These are phyloP conservation scores for Oryza meridionalis DNA, from an alignment of 176 grass and related monocot species.

Conservation along the genomic window DNA sequence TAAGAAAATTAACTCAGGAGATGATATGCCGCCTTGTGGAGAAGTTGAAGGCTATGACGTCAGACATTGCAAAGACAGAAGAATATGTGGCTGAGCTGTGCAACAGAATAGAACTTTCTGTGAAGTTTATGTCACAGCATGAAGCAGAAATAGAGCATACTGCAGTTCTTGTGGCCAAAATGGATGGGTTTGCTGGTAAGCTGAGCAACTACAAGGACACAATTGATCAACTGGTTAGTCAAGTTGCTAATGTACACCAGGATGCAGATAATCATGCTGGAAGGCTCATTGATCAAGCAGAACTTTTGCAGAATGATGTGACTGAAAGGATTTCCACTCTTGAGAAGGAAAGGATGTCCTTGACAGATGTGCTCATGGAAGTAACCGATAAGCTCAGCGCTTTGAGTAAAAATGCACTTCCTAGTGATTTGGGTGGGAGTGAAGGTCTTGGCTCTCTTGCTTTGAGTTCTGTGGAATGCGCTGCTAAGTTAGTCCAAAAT, in stretches of 20 bases:
- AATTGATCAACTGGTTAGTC: conserved; percentile 63
- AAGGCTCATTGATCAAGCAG: conserved; percentile 58
- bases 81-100: conserved; percentile 48
- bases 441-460: conserved; percentile 40
- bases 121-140: conserved; percentile 52
- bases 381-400: conserved; percentile 57
- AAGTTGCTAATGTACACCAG: conserved; percentile 58
- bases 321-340: conserved; percentile 55
- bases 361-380: conserved; percentile 48
- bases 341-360: conserved; percentile 58
- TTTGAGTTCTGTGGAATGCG: conserved; percentile 60
- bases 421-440: conserved; percentile 45
- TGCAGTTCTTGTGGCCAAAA: conserved; percentile 56
- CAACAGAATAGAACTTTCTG: conserved; percentile 42
- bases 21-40: conserved; percentile 61
- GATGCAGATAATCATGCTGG: conserved; percentile 51
- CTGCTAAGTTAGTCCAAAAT: conserved; percentile 53
- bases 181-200: conserved; percentile 65
- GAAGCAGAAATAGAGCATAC: conserved; percentile 52
- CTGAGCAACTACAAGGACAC: conserved; percentile 58
- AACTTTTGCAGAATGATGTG: conserved; percentile 72
- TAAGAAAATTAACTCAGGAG: conserved; percentile 50
- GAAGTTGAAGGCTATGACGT: conserved; percentile 59
- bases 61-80: conserved; percentile 63
- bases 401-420: conserved; percentile 33